Base-by-base conservation (phyloP, 257 asterid genomes). In the Plantago major region DNA sequence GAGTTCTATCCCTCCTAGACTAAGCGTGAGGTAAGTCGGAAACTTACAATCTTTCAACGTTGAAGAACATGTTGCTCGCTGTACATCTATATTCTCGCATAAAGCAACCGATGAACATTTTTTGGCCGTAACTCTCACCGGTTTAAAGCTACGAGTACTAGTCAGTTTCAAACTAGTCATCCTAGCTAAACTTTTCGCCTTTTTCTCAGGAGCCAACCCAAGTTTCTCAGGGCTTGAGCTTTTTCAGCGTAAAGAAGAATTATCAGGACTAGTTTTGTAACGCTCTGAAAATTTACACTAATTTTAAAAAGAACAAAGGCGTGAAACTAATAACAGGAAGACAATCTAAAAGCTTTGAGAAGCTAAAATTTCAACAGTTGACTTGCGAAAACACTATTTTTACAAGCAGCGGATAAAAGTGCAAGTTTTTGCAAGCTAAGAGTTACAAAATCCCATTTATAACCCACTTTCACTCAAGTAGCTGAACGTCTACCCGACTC, bases 31-130 rank as follows among this genome's bases (percentile, higher is more conserved):
- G 55, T 70, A 81, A 22, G 68, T 71, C 12, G 98, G 95, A 71
- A 88, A 86, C 84, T 84, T 91, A 11, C 74, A 62, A 37, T 81
- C 79, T 42, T 85, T 90, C 87, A 90, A 65, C 61, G 87, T 90
- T 19, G 98, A 88, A 5, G 96, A 83, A 53, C 98, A 90, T 5
- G 98, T 90, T 9, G 94, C 76, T 52, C 75, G 80, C 64, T 73
- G 57, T 3, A 76, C 74, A 14, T 81, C 75, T 0, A 77, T 49
- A 57, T 69, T 46, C 28, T 80, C 85, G 66, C 76, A 68, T 1
- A 78, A 26, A 60, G 70, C 76, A 43, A 73, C 76, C 12, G 73
- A 64, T 66, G 84, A 62, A 58, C 81, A 49, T 72, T 74, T 84
- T 44, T 67, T 82, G 5, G 71, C 66, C 10, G 73, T 69, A 5